Conservation (phyloP, 192 early-diverging fungal species). For the Umbelopsis sp. region DNA sequence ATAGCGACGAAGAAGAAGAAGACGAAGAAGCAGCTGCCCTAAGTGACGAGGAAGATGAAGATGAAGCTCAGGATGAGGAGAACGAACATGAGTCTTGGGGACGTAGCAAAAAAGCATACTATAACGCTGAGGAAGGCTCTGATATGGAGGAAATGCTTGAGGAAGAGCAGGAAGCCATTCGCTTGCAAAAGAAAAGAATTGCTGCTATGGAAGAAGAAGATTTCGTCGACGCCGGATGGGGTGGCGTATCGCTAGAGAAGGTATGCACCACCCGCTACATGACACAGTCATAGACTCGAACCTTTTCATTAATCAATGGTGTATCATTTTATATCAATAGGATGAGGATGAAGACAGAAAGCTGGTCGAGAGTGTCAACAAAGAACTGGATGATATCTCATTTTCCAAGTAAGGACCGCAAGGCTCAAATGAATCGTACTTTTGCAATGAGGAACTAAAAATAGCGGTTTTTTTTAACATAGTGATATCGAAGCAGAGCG, state of each 20-base stretch:
- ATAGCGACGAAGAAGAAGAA: slow-evolving; percentile 52
- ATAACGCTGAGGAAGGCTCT: slow-evolving; percentile 81
- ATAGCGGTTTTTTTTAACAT: not conserved
- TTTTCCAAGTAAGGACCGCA: slow-evolving; percentile 41
- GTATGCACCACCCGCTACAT: not conserved
- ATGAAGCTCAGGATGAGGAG: slow-evolving; percentile 36
- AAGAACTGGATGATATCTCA: slow-evolving; percentile 53
- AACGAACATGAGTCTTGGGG: slow-evolving; percentile 70
- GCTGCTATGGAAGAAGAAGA: slow-evolving; percentile 84
- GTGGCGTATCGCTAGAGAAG: slow-evolving; percentile 32
- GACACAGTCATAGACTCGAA: no score
- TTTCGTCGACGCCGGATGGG: slow-evolving; percentile 73
- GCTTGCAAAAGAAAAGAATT: slow-evolving; percentile 80
- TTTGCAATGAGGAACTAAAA: not conserved
- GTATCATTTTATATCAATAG: slow-evolving; percentile 9
- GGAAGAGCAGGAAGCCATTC: slow-evolving; percentile 87
- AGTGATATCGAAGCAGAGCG: slow-evolving; percentile 38
- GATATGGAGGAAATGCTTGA: slow-evolving; percentile 81
- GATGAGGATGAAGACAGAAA: slow-evolving; percentile 52
- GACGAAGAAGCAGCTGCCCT: slow-evolving; percentile 31
- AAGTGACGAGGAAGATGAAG: slow-evolving; percentile 21
- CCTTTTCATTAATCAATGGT: not conserved
- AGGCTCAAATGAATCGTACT: not conserved
- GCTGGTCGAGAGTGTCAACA: slow-evolving; percentile 51
- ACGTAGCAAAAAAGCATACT: slow-evolving; percentile 74